These are phyloP conservation scores for Oryza meridionalis DNA, from an alignment of 176 grass and related monocot genomes.

Conservation along the genomic window DNA sequence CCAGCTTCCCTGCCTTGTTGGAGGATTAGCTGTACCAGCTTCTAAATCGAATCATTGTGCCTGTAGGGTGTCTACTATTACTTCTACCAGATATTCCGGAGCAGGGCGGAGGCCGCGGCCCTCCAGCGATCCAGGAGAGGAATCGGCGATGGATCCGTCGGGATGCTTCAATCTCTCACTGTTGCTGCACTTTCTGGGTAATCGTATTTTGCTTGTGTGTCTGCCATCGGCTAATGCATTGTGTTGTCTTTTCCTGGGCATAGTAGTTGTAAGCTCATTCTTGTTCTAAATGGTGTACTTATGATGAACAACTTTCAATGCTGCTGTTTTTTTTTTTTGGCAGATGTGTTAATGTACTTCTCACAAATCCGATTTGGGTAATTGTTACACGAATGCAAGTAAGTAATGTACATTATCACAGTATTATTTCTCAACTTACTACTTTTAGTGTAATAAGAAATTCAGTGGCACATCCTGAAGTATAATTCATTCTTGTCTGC, in stretches of 20 bases:
- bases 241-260: not conserved
- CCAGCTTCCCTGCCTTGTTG: not conserved
- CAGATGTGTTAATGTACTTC: conserved; percentile 91
- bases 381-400: conserved; percentile 92
- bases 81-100: conserved; percentile 96
- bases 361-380: conserved; percentile 98
- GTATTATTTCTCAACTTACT: conserved; percentile 2
- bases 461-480: conserved; percentile 15
- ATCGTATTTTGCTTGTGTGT: conserved; percentile 21
- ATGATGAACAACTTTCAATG: not conserved
- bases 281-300: conserved; percentile 7
- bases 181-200: conserved; percentile 89
- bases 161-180: conserved; percentile 83
- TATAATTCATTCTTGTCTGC: conserved; percentile 31
- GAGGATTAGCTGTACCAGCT: not conserved
- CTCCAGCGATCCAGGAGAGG: conserved; percentile 59
- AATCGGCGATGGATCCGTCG: conserved; percentile 86
- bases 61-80: conserved; percentile 93
- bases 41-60: conserved; percentile 22
- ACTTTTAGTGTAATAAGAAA: not conserved
- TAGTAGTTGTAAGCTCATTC: not conserved
- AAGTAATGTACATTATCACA: conserved; percentile 20
- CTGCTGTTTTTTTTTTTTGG: conserved; percentile 23
- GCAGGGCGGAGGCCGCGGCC: conserved; percentile 64
- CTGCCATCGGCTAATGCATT: conserved; percentile 22